These are phyloP conservation scores for Wallacemonas rigidus DNA, from an alignment of 208 protist species.

Conservation along the genomic window DNA sequence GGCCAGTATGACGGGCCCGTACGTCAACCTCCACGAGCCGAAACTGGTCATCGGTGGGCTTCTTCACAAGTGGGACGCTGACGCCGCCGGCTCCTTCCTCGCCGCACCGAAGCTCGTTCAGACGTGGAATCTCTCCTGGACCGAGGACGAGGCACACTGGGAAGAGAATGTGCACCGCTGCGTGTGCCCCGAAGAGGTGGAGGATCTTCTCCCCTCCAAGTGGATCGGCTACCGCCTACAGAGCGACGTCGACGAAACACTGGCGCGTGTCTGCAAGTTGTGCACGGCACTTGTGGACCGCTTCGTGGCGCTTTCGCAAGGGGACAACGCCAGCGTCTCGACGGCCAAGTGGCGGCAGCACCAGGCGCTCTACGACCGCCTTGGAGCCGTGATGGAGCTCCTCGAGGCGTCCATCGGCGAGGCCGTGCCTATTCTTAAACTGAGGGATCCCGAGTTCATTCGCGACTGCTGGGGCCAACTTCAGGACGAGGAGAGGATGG, in stretches of 20 bases:
- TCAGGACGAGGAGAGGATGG: conserved; percentile 83
- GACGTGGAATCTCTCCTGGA: conserved; percentile 86
- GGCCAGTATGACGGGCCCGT: conserved; percentile 60
- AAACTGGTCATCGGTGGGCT: conserved; percentile 73
- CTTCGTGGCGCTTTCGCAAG: conserved; percentile 76
- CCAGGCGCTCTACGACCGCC: conserved; percentile 73
- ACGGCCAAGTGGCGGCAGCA: conserved; percentile 88
- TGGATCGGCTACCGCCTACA: conserved; percentile 88
- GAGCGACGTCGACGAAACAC: conserved; percentile 83
- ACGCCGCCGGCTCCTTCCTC: conserved; percentile 63
- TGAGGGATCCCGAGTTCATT: conserved; percentile 81
- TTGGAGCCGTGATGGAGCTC: conserved; percentile 88
- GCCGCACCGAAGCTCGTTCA: conserved; percentile 53
- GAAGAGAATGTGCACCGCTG: conserved; percentile 73
- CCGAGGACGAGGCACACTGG: conserved; percentile 77
- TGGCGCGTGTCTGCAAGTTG: conserved; percentile 87
- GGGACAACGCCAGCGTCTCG: conserved; percentile 76
- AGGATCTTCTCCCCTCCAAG: conserved; percentile 81
- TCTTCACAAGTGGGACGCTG: conserved; percentile 83
- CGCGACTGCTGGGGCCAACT: conserved; percentile 81
- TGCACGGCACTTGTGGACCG: conserved; percentile 88
- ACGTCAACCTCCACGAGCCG: conserved; percentile 55
- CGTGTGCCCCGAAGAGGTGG: conserved; percentile 83
- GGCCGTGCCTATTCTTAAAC: conserved; percentile 79
- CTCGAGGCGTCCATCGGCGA: conserved; percentile 87